Evolutionary conservation across 73 alveolate genomes (phyloP).

Genomic region (Symbiodinium pilosum): DNA sequence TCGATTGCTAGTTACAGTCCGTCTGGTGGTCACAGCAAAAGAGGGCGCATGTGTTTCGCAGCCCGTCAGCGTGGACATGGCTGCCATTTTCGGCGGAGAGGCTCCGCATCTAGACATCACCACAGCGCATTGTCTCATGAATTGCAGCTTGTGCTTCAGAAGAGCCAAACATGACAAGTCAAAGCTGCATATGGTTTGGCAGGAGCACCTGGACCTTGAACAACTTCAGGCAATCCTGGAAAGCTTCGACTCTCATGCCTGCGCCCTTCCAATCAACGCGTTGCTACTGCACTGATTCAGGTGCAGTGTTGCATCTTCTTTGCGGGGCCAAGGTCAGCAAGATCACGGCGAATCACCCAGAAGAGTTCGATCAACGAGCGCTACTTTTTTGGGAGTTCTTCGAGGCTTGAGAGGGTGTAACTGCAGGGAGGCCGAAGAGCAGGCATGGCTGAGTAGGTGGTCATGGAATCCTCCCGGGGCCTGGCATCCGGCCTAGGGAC

Average conservation of each 20-base stretch:
- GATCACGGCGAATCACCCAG: slow-evolving; percentile 86
- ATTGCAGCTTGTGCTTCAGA: too few species aligned
- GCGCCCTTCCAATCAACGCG: background rate
- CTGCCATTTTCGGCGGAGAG: slow-evolving; percentile 74
- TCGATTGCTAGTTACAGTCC: too few species aligned
- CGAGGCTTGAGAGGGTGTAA: background rate
- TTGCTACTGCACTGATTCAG: background rate
- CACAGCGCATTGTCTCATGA: too few species aligned
- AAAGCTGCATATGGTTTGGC: too few species aligned
- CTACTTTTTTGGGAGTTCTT: slow-evolving; percentile 88
- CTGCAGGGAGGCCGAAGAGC: too few species aligned
- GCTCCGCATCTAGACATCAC: too few species aligned
- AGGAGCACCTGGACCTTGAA: slow-evolving; percentile 48
- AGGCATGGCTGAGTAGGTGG: background rate
- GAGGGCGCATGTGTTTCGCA: background rate
- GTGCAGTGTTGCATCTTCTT: background rate
- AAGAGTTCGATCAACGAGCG: slow-evolving; percentile 55
- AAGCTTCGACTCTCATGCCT: slow-evolving; percentile 59
- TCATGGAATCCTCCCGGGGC: slow-evolving; percentile 84
- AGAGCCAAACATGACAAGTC: too few species aligned
- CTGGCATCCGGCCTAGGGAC: slow-evolving; percentile 28
- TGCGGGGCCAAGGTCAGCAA: slow-evolving; percentile 17
- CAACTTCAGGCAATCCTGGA: slow-evolving; percentile 78
- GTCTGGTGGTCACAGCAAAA: too few species aligned
- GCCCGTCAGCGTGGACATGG: slow-evolving; percentile 58